Evolutionary conservation across 371 early-diverging fungal species (phyloP).

Genomic region (Phascolomyces articulosus): DNA sequence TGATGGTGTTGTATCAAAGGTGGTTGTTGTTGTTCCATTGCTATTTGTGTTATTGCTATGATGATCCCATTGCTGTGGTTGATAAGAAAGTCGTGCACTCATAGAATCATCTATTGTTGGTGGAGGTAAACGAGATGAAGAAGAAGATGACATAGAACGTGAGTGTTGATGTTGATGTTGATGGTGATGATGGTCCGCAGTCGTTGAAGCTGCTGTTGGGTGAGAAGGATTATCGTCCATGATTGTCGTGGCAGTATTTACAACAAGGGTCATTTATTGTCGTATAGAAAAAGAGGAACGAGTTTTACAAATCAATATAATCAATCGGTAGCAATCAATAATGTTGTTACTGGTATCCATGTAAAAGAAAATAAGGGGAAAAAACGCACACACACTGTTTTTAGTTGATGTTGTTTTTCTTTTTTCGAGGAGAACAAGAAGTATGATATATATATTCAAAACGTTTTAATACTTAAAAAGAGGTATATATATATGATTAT

Average conservation of each 20-base stretch:
- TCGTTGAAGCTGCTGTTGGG: neutral
- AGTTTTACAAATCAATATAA: neutral
- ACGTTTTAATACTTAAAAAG: too few relatives aligned
- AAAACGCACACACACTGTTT: too few relatives aligned
- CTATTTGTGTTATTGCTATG: neutral
- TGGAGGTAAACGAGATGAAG: neutral
- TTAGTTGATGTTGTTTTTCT: too few relatives aligned
- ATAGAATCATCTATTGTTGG: neutral
- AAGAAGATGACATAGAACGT: too few relatives aligned
- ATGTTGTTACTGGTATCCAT: neutral
- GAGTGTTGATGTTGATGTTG: too few relatives aligned
- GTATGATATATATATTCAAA: too few relatives aligned
- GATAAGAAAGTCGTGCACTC: neutral
- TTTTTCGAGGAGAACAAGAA: too few relatives aligned
- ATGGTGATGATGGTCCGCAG: neutral
- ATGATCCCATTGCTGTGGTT: neutral
- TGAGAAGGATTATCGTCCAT: slow-evolving; percentile 4
- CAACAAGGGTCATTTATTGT: slow-evolving; percentile 10
- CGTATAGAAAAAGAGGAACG: neutral
- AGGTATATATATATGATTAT: too few relatives aligned
- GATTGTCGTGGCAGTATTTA: neutral
- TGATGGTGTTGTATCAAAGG: neutral
- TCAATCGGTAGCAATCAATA: neutral
- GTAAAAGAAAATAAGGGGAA: neutral
- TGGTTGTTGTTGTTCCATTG: neutral